Evolutionary conservation across 192 early-diverging fungal genomes (phyloP), one percentile per base, ranked within the genome.

Genomic region (Backusella morwellensis): DNA sequence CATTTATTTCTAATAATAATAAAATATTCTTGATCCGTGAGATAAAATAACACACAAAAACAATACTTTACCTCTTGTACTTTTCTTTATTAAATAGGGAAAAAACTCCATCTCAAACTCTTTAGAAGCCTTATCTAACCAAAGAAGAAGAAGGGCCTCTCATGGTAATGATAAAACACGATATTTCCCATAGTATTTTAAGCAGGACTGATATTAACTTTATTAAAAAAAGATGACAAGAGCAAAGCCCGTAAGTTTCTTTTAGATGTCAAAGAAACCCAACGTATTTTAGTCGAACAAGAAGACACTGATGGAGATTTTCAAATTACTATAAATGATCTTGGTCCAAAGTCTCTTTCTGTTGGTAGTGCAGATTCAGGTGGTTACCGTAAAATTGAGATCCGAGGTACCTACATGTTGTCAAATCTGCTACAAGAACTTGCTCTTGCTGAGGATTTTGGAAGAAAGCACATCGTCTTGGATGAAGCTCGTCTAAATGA

Each of bases 381-480:
- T 70, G 97, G 97, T n/a, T 95, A 90, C 85, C 88, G 90, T 44
- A 94, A 93, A 66, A 93, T 92, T 74, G 96, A 98, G 73, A 87
- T 99, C 50, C 91, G 97, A 19, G 97, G 97, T 41, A 97, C 96
- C 1, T 99, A 99, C 82, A 92, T 93, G 90, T 83, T 99, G 59
- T 95, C 95, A 19, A 98, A 97, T 74, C 86, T 99, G 42, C 79
- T 99, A n/a, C 98, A 98, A 84, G 98, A 99, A 82, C 87, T 99
- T 26, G 94, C 95, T 6, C 82, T 98, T 35, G 98, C 98, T 2
- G 84, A 90, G 19, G 97, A 97, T 73, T 91, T 93, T 83, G 95
- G 94, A 6, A 87, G 96, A 66, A 93, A 91, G 75, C 90, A 93
- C 75, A 93, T 98, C 35, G 92, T 97, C 4, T 80, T 99, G 29